Percentiles rank a stretch among this genome's conserved stretches.
These are phyloP conservation scores for Umbelopsis isabellina DNA, from an alignment of 192 early-diverging fungal genomes.

Conservation along the genomic window DNA sequence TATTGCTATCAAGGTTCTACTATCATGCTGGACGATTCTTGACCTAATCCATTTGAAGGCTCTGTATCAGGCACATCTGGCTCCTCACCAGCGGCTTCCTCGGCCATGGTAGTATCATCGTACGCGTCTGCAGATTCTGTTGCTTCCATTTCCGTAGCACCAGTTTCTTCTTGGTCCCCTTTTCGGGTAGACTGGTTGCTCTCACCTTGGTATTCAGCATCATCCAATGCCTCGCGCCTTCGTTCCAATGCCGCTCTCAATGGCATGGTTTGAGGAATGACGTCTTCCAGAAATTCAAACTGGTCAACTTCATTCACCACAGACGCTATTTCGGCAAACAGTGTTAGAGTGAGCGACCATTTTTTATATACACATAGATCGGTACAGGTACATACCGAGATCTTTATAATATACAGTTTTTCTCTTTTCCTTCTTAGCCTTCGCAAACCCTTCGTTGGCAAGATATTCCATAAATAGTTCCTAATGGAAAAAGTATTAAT, in stretches of 20 bases:
- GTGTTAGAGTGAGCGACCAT: background rate
- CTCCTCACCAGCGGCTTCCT: background rate
- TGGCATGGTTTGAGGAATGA: constrained; percentile 51
- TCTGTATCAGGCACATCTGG: background rate
- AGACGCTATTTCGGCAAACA: constrained; percentile 23
- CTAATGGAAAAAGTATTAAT: constrained; percentile 33
- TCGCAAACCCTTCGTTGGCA: constrained; percentile 61
- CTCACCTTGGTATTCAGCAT: constrained; percentile 35
- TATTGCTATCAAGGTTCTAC: constrained; percentile 5
- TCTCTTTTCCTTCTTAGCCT: constrained; percentile 67
- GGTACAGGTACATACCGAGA: constrained; percentile 48
- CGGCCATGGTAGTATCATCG: background rate
- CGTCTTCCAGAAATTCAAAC: constrained; percentile 46
- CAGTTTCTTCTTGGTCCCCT: constrained; percentile 34
- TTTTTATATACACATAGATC: background rate
- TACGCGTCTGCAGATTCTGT: constrained; percentile 2
- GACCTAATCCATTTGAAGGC: background rate
- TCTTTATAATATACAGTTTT: constrained; percentile 76
- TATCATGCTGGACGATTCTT: constrained; percentile 6
- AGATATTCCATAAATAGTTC: constrained; percentile 74
- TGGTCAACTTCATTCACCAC: constrained; percentile 39
- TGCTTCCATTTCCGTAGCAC: constrained; percentile 31
- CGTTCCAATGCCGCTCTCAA: constrained; percentile 46
- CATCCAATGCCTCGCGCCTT: constrained; percentile 36
- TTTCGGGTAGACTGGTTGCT: constrained; percentile 3